A percentile compares a stretch with the other conserved stretches of the same genome.
Evolutionary conservation across 2,329 filamentous ascomycete genomes (phyloP).

Genomic region (Pestalotiopsis sp.): DNA sequence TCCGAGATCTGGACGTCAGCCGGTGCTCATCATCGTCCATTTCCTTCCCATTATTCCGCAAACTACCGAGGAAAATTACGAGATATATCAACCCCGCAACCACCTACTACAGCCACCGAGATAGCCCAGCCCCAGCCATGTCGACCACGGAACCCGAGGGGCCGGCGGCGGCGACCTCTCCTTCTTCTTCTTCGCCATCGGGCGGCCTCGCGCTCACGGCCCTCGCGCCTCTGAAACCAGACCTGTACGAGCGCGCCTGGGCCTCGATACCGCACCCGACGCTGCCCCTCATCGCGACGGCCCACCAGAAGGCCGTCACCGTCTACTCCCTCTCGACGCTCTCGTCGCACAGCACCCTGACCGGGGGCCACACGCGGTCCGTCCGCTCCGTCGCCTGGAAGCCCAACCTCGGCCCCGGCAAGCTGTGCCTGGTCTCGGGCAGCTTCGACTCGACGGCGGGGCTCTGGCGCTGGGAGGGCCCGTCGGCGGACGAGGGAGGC

Average conservation of each 20-base stretch:
- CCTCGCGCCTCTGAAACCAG: slow-evolving; percentile 55
- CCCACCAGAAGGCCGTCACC: slow-evolving; percentile 84
- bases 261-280: slow-evolving; percentile 82
- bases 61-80: neutral
- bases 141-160: slow-evolving; percentile 7
- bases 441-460: slow-evolving; percentile 94
- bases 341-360: slow-evolving; percentile 76
- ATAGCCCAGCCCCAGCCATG: neutral
- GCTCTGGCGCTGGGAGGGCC: slow-evolving; percentile 71
- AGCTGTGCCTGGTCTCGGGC: slow-evolving; percentile 84
- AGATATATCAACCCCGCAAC: neutral
- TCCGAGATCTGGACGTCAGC: no score
- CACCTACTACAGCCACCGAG: neutral
- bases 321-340: slow-evolving; percentile 87
- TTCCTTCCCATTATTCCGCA: no score
- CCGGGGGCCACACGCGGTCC: slow-evolving; percentile 87
- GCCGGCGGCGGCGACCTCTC: neutral
- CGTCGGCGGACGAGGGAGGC: slow-evolving; percentile 30
- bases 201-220: slow-evolving; percentile 38
- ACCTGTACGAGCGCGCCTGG: slow-evolving; percentile 79
- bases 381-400: slow-evolving; percentile 91
- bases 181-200: neutral
- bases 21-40: no score
- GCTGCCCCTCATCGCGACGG: slow-evolving; percentile 85
- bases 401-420: slow-evolving; percentile 62